Evolutionary conservation across 2,329 filamentous ascomycete species (phyloP).

Genomic region (Aspergillus uvarum): DNA sequence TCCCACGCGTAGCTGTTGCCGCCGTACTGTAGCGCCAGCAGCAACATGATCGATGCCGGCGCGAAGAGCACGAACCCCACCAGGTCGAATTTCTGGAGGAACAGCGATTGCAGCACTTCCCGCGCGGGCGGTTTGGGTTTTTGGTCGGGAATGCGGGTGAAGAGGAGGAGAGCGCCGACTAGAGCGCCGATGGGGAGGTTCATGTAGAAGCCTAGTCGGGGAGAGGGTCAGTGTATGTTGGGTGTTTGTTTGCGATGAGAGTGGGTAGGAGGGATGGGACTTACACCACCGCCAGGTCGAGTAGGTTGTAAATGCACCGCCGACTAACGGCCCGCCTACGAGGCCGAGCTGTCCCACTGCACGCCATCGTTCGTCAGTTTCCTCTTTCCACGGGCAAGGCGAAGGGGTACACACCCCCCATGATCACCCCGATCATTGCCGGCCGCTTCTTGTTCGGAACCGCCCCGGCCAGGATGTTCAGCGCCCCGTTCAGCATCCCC

Average conservation of each 20-base stretch:
- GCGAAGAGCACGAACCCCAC: constrained; percentile 53
- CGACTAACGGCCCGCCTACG: constrained; percentile 39
- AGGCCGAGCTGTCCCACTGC: constrained; percentile 1
- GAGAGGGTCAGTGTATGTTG: constrained; percentile 30
- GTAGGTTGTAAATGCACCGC: constrained; percentile 42
- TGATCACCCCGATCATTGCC: constrained; percentile 8
- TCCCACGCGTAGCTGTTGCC: constrained; percentile 55
- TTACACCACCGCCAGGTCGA: constrained; percentile 27
- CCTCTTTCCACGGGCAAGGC: no score
- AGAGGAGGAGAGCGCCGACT: constrained; percentile 23
- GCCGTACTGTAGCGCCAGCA: constrained; percentile 60
- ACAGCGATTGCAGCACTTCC: constrained; percentile 8
- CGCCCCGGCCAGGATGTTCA: constrained; percentile 10
- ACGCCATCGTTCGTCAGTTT: not conserved
- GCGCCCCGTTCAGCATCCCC: constrained; percentile 11
- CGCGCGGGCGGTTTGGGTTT: not conserved
- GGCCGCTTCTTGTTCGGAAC: constrained; percentile 10
- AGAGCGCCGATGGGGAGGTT: constrained; percentile 50
- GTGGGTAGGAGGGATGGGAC: not conserved
- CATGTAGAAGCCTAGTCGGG: constrained; percentile 46
- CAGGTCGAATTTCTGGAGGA: constrained; percentile 47
- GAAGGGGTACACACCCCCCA: constrained; percentile 16
- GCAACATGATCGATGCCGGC: constrained; percentile 53
- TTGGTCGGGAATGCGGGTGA: constrained; percentile 20
- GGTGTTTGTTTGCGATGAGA: not conserved